Percentiles rank a stretch among this genome's conserved stretches.
Evolutionary conservation across 495 filamentous ascomycete species (phyloP).

Genomic region (Hyaloscypha hepaticicola): DNA sequence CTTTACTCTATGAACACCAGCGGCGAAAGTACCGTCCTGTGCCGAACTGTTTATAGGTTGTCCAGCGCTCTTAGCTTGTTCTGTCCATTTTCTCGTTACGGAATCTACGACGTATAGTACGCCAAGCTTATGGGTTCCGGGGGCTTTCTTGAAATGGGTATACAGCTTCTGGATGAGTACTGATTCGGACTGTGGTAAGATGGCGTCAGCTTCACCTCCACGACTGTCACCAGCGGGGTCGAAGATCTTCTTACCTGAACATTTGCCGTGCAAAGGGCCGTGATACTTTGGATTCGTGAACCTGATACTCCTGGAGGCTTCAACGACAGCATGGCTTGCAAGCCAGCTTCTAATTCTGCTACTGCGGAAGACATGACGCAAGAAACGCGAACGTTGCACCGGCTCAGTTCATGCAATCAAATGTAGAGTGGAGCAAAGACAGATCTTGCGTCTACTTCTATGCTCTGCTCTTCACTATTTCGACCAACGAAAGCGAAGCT

Average conservation of each 20-base stretch:
- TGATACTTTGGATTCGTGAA: slow-evolving; percentile 84
- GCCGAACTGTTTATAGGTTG: slow-evolving; percentile 75
- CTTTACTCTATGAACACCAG: slow-evolving; percentile 94
- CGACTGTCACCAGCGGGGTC: neutral
- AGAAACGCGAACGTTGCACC: slow-evolving; percentile 1
- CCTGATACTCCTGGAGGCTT: slow-evolving; percentile 94
- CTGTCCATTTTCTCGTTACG: slow-evolving; percentile 98
- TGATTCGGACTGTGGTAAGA: slow-evolving; percentile 76
- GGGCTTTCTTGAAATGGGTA: slow-evolving; percentile 95
- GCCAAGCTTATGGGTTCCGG: slow-evolving; percentile 93
- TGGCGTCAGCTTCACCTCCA: slow-evolving; percentile 28
- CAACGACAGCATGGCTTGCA: slow-evolving; percentile 86
- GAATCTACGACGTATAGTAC: slow-evolving; percentile 99
- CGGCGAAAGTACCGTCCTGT: slow-evolving; percentile 87
- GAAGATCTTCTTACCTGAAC: slow-evolving; percentile 73
- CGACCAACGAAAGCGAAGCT: slow-evolving; percentile 21
- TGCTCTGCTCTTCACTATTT: slow-evolving; percentile 19
- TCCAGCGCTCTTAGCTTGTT: slow-evolving; percentile 82
- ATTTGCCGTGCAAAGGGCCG: slow-evolving; percentile 79
- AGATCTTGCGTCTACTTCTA: slow-evolving; percentile 25
- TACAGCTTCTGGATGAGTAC: slow-evolving; percentile 94
- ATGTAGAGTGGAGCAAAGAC: slow-evolving; percentile 4
- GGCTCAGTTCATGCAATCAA: slow-evolving; percentile 27
- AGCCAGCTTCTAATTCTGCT: slow-evolving; percentile 84
- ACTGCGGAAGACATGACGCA: slow-evolving; percentile 69